phyloP scores from a whole-genome alignment of 371 early-diverging fungal genomes.

The Circinella minor region DNA sequence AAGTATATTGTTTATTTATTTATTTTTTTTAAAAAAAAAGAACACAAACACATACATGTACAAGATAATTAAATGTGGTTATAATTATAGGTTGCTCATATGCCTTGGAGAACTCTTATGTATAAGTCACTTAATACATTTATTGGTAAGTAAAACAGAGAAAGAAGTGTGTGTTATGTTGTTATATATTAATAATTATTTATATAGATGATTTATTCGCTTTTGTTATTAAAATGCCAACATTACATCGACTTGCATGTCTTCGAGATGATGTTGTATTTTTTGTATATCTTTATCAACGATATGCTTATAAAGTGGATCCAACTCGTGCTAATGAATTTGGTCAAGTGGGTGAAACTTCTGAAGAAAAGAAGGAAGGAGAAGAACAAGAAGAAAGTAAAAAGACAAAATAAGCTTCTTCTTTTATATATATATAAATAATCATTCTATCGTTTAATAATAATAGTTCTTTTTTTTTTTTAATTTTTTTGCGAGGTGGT shows the following conservation, averaged over 20 bases:
- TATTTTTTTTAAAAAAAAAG: background rate
- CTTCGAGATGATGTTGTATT: constrained; percentile 91
- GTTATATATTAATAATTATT: background rate
- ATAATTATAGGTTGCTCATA: constrained; percentile 74
- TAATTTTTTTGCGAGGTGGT: no score
- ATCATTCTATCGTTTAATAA: background rate
- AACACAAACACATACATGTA: no score
- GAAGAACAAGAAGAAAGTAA: constrained; percentile 28
- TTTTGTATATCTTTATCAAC: constrained; percentile 87
- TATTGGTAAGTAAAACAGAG: constrained; percentile 49
- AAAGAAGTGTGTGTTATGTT: background rate
- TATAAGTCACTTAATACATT: constrained; percentile 95
- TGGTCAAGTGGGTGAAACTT: constrained; percentile 77
- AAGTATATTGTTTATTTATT: constrained; percentile 15
- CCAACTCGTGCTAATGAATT: constrained; percentile 89
- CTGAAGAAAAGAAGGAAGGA: constrained; percentile 12
- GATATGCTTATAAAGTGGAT: constrained; percentile 88
- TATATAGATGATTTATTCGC: constrained; percentile 90
- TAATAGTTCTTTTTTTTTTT: no score
- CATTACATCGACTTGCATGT: constrained; percentile 91
- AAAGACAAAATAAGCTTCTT: constrained; percentile 32
- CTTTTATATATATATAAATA: background rate
- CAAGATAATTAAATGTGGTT: no score
- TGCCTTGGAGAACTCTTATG: constrained; percentile 94
- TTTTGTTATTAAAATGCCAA: constrained; percentile 95